phyloP scores from a whole-genome alignment of 2,329 filamentous ascomycete genomes.

The Lasiodiplodia citricola region DNA sequence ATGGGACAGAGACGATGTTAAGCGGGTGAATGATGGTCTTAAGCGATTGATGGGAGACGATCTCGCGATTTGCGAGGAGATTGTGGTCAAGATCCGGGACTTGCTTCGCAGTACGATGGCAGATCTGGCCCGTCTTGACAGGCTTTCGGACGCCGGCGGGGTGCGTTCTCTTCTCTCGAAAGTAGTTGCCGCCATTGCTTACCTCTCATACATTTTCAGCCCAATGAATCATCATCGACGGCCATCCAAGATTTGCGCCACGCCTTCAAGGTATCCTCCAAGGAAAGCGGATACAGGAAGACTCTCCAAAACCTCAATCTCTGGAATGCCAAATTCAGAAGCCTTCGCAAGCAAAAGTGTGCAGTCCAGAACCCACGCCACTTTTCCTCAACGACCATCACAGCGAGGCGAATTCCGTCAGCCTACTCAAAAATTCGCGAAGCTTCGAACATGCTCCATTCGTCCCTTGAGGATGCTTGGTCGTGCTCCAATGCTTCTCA shows the following conservation, averaged over 20 bases:
- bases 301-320: conserved; percentile 26
- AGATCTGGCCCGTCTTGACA: conserved; percentile 24
- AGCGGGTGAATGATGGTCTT: conserved; percentile 17
- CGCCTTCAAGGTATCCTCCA: conserved; percentile 27
- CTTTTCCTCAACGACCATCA: conserved; percentile 23
- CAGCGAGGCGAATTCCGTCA: neutral
- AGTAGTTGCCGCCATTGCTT: no score
- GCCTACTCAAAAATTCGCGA: conserved; percentile 27
- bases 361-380: conserved; percentile 22
- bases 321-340: conserved; percentile 27
- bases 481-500: conserved; percentile 33
- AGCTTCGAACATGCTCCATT: conserved; percentile 33
- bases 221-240: no score
- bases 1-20: conserved; percentile 23
- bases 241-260: neutral
- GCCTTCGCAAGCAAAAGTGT: conserved; percentile 25
- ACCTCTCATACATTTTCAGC: no score
- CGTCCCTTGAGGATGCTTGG: conserved; percentile 34
- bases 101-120: conserved; percentile 27
- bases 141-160: no score
- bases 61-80: conserved; percentile 26
- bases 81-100: conserved; percentile 27
- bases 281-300: conserved; percentile 24
- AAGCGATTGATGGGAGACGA: conserved; percentile 25
- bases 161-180: no score